phyloP scores from a whole-genome alignment of 352 stramenopile species.

The Saprolegnia parasitica region DNA sequence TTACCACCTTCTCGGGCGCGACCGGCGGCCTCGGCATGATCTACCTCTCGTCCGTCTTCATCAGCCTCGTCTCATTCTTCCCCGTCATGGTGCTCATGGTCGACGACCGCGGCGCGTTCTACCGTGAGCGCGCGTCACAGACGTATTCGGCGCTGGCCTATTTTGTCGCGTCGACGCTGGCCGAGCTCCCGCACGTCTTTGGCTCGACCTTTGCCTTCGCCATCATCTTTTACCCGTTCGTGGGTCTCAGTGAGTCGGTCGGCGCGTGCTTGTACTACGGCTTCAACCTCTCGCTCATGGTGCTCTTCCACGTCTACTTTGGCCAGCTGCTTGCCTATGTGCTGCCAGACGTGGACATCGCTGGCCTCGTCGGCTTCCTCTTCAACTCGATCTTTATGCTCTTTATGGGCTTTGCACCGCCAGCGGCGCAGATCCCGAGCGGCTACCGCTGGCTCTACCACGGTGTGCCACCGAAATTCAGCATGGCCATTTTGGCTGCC shows the following conservation, averaged over 20 bases:
- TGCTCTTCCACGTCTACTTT: conserved; percentile 61
- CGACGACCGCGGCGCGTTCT: conserved; percentile 83
- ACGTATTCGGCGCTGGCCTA: conserved; percentile 78
- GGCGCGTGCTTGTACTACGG: conserved; percentile 50
- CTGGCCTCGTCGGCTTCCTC: conserved; percentile 38
- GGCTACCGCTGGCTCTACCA: conserved; percentile 32
- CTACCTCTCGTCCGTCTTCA: conserved; percentile 82
- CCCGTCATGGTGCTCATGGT: conserved; percentile 65
- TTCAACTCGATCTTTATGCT: conserved; percentile 51
- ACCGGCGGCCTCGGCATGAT: conserved; percentile 68
- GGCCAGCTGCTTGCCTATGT: conserved; percentile 67
- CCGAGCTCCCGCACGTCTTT: conserved; percentile 62
- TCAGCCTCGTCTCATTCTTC: conserved; percentile 65
- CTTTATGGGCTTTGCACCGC: conserved; percentile 51
- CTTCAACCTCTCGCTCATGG: conserved; percentile 50
- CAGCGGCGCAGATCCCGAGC: conserved; percentile 31
- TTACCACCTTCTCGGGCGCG: conserved; percentile 46
- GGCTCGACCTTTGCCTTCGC: conserved; percentile 40
- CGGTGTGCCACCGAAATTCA: conserved; percentile 24
- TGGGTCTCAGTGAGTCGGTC: conserved; percentile 30
- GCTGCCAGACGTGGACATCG: conserved; percentile 43
- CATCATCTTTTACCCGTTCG: conserved; percentile 69
- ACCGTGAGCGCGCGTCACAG: conserved; percentile 75
- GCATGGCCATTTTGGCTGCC: conserved; percentile 8
- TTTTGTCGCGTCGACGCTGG: conserved; percentile 61